Percentiles rank a stretch among this genome's conserved stretches.
phyloP scores from a whole-genome alignment of 257 asterid species.

The Fraxinus excelsior region DNA sequence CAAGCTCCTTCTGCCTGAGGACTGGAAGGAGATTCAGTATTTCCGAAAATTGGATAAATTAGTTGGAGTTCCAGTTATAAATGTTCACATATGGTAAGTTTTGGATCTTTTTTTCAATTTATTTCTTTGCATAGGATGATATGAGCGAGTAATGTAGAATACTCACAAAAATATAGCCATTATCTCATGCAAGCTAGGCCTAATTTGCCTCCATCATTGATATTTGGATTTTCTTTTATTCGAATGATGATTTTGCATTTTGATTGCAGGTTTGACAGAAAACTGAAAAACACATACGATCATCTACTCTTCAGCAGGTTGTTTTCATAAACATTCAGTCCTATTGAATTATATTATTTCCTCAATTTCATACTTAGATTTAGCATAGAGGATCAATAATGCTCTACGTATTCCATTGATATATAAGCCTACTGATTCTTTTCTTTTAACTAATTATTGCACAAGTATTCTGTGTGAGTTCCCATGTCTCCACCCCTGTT shows the following conservation, averaged over 20 bases:
- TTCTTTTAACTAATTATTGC: neutral
- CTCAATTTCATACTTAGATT: neutral
- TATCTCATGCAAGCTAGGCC: neutral
- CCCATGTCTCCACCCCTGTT: neutral
- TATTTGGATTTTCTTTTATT: too few species aligned
- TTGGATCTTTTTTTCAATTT: constrained; percentile 1
- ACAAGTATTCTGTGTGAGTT: neutral
- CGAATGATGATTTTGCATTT: constrained; percentile 5
- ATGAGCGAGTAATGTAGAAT: neutral
- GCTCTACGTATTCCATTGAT: neutral
- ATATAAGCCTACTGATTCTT: neutral
- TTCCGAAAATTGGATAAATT: constrained; percentile 48
- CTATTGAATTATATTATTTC: constrained; percentile 4
- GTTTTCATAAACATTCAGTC: constrained; percentile 5
- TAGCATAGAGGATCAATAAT: neutral
- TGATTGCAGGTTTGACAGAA: constrained; percentile 90
- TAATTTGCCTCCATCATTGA: neutral
- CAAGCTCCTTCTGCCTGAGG: constrained; percentile 52
- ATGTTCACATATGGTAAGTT: constrained; percentile 58
- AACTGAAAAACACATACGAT: constrained; percentile 84
- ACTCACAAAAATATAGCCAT: neutral
- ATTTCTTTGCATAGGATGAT: neutral
- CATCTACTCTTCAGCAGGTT: constrained; percentile 97
- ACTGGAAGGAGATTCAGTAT: constrained; percentile 54
- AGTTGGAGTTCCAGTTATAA: constrained; percentile 62